Evolutionary conservation across 306 rosid species (phyloP).

Genomic region (Castanea crenata): DNA sequence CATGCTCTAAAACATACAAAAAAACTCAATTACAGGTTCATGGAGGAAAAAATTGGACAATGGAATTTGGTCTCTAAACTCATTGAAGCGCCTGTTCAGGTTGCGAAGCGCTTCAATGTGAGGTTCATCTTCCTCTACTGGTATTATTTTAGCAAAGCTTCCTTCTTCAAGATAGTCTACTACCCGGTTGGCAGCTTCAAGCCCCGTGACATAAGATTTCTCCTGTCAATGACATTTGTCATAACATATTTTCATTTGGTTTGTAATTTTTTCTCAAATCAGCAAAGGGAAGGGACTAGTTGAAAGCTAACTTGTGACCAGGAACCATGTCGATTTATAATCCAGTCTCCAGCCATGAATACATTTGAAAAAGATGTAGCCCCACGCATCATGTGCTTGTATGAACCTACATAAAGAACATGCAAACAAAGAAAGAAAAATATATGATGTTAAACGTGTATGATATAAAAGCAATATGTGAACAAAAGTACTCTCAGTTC

Average conservation of each 20-base stretch:
- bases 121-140: conserved; percentile 55
- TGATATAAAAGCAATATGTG: not conserved
- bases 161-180: conserved; percentile 56
- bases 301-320: conserved; percentile 48
- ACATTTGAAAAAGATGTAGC: conserved; percentile 50
- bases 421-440: not conserved
- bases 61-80: conserved; percentile 43
- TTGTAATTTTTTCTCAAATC: not conserved
- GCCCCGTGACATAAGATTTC: conserved; percentile 54
- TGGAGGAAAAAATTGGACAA: conserved; percentile 37
- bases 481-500: not conserved
- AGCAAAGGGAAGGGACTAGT: not conserved
- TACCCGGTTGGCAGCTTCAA: conserved; percentile 58
- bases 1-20: not conserved
- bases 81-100: conserved; percentile 43
- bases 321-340: conserved; percentile 56
- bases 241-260: not conserved
- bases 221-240: conserved; percentile 34
- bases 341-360: conserved; percentile 73
- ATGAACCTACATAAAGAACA: conserved; percentile 38
- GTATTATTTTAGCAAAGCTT: conserved; percentile 50
- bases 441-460: not conserved
- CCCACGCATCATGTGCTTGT: conserved; percentile 43
- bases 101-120: conserved; percentile 48
- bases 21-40: not conserved